These are phyloP conservation scores for Lepidopterella palustris DNA, from an alignment of 495 filamentous ascomycete genomes.

Conservation along the genomic window DNA sequence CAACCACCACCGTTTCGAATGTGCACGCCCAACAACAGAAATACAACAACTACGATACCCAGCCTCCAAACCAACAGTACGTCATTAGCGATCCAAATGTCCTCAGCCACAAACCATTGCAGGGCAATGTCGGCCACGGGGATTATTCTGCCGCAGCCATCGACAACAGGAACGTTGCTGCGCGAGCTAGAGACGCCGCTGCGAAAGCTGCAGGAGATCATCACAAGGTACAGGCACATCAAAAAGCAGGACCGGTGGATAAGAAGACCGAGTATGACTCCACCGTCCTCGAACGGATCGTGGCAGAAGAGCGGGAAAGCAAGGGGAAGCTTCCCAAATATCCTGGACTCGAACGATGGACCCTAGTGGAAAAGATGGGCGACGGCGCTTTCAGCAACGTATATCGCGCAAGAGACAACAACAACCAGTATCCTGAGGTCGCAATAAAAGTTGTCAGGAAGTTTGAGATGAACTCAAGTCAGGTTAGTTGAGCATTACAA, in stretches of 20 bases:
- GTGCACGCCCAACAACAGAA: constrained; percentile 61
- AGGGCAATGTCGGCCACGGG: constrained; percentile 32
- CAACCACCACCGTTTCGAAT: constrained; percentile 61
- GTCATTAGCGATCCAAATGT: constrained; percentile 51
- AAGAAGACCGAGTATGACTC: constrained; percentile 52
- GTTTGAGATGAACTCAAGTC: constrained; percentile 95
- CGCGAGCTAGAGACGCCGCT: constrained; percentile 54
- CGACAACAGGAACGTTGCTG: constrained; percentile 56
- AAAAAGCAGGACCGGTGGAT: constrained; percentile 38
- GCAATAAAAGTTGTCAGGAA: constrained; percentile 99
- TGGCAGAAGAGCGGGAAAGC: constrained; percentile 82
- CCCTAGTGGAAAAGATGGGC: constrained; percentile 93
- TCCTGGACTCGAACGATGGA: constrained; percentile 86
- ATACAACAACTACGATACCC: constrained; percentile 39
- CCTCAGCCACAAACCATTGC: constrained; percentile 39
- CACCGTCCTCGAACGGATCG: constrained; percentile 68
- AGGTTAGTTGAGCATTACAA: constrained; percentile 59
- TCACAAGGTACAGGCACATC: constrained; percentile 38
- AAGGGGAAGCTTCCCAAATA: constrained; percentile 84
- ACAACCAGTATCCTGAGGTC: constrained; percentile 65
- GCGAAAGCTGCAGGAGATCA: constrained; percentile 48
- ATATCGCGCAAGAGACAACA: constrained; percentile 74
- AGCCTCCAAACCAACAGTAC: constrained; percentile 49
- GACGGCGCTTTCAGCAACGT: constrained; percentile 99
- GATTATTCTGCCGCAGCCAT: constrained; percentile 53